Percentiles rank a stretch among this genome's conserved stretches.
These are phyloP conservation scores for Penicillium cosmopolitanum DNA, from an alignment of 495 filamentous ascomycete genomes.

Conservation along the genomic window DNA sequence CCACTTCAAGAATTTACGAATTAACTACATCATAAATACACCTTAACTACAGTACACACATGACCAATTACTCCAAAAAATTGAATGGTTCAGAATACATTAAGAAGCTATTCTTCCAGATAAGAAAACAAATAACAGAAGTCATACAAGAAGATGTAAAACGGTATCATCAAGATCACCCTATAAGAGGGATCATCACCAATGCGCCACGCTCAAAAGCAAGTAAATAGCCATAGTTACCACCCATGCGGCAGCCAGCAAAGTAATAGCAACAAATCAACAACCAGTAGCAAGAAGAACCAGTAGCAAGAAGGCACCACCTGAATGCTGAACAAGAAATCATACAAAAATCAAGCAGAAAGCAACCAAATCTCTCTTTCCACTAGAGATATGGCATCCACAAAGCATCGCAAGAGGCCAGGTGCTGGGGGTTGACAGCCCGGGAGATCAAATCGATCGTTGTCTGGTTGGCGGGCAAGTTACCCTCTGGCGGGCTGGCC, in stretches of 20 bases:
- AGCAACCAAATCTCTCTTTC: not conserved
- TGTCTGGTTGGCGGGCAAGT: conserved; percentile 92
- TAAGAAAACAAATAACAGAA: conserved; percentile 14
- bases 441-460: conserved; percentile 87
- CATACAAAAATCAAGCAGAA: conserved; percentile 24
- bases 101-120: conserved; percentile 13
- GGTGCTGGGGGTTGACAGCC: conserved; percentile 83
- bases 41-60: not conserved
- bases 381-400: conserved; percentile 95
- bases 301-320: not conserved
- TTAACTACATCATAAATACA: not conserved
- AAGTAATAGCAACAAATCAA: conserved; percentile 11
- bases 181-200: conserved; percentile 5
- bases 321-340: conserved; percentile 15
- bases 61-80: conserved; percentile 5
- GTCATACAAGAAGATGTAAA: conserved; percentile 27
- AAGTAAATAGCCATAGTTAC: conserved; percentile 21
- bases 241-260: conserved; percentile 11
- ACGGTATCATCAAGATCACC: conserved; percentile 33
- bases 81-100: conserved; percentile 9
- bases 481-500: conserved; percentile 64
- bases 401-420: conserved; percentile 83
- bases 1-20: not conserved
- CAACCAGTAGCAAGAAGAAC: not conserved
- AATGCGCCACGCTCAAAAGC: conserved; percentile 42